Base-by-base conservation (phyloP, 2,329 filamentous ascomycete species). In the Hypoxylon sp. region DNA sequence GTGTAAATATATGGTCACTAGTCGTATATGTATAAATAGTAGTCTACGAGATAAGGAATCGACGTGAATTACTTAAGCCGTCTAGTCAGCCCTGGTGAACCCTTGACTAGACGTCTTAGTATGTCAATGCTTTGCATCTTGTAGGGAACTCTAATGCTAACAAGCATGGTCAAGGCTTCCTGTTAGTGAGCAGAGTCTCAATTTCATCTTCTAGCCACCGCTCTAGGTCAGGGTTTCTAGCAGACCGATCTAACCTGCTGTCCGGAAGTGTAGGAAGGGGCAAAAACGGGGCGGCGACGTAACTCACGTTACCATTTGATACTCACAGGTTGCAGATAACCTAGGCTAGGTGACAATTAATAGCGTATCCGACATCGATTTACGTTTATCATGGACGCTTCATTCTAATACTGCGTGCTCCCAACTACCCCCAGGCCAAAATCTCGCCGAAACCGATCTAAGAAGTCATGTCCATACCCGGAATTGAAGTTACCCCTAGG, bases 1-100 rank as follows among this genome's bases (percentile, higher is more conserved):
- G 66, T 68, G 60, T 70, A 73, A 64, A 69, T 71, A 73, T 73
- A 76, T 76, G 69, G 40, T 70, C 67, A 70, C 55, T 68, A 67
- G 54, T 69, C 62, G 66, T 67, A 61, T 68, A 74, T 74, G 72
- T 74, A 69, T 73, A 74, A 37, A 57, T 71, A 69, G 63, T 67
- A 71, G 57, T 69, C 64, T 69, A 71, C 49, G 46, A 55, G 42
- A 61, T 33, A 55, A 55, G 44, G 48, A 66, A 64, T 65, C 30
- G 6, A 63, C 44, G 48, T 56, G 54, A 55, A 64, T 61, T 53
- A 48, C 56, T 54, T 25, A 50, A 27, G 46, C 46, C 27, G 46
- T 50, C 27, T 6, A 6, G 46, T 44, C 40, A 17, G 40, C 40
- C 2, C 17, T 44, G 40, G 40, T 44, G 40, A 44, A 44, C 20